These are phyloP conservation scores for Keithomyces neogunnii DNA, from an alignment of 2,329 filamentous ascomycete species.

Conservation along the genomic window DNA sequence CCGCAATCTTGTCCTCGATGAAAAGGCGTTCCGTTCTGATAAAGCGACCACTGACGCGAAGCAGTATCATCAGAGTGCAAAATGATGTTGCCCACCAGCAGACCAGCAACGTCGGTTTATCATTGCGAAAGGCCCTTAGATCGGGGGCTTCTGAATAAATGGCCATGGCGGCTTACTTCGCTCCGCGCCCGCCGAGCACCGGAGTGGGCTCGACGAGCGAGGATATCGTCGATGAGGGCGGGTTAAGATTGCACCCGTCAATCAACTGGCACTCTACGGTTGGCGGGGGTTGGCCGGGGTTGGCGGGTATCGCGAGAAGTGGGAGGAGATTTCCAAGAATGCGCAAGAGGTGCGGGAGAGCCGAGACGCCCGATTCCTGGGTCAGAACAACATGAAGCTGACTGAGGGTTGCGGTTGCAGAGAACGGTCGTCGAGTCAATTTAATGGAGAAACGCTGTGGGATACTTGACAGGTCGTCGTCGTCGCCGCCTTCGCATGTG, in stretches of 20 bases:
- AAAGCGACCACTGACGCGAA: slow-evolving; percentile 77
- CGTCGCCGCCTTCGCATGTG: no score
- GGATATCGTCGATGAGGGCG: slow-evolving; percentile 10
- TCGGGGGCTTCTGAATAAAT: slow-evolving; percentile 49
- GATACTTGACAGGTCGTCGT: no score
- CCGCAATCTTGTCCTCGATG: slow-evolving; percentile 79
- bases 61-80: slow-evolving; percentile 72
- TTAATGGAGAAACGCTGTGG: no score
- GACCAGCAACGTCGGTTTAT: slow-evolving; percentile 89
- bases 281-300: no score
- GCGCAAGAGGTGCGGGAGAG: neutral
- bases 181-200: slow-evolving; percentile 52
- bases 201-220: slow-evolving; percentile 50
- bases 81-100: slow-evolving; percentile 93
- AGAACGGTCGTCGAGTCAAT: no score
- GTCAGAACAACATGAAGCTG: no score
- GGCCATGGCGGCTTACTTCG: slow-evolving; percentile 35
- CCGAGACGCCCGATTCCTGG: neutral
- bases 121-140: slow-evolving; percentile 37
- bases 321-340: no score
- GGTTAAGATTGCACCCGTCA: neutral
- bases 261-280: neutral
- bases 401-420: no score
- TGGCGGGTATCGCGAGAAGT: neutral
- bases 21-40: slow-evolving; percentile 81